Evolutionary conservation across 1,284 basidiomycete species (phyloP), one percentile per base, ranked within the genome.

Genomic region (Boletus smithii): DNA sequence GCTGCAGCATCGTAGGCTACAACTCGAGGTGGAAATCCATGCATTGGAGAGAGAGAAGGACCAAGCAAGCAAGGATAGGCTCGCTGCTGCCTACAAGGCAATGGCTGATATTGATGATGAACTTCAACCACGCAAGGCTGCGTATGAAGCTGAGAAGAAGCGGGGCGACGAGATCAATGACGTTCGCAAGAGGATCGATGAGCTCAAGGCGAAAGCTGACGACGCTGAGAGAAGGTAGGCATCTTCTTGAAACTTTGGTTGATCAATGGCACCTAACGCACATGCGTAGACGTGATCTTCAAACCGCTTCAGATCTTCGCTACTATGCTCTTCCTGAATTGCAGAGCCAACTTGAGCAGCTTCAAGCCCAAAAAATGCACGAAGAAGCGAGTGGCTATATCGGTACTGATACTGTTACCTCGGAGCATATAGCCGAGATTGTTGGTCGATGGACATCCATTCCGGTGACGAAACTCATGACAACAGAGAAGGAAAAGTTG

Each of bases 41-140:
- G 97, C 95, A 8, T 75, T 98, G 42, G 89, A 97, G 69, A 80
- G 92, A 53, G 91, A 95, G 66, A 97, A 95, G 71, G 95, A 99
- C 57, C 71, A 83, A 10, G 88, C 88, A 3, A 93, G 90, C 60
- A 93, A 93, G 69, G 91, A 94, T 56, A 83, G 92, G 31, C 78
- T 98, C n/a, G 77, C 78, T 34, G 61, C 73, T 14, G 89, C 91
- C 18, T 81, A 81, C 57, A 93, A 90, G 68, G 80, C 85, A 11
- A 86, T 97, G 55, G 83, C 90, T 5, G 82, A 88, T 43, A 81
- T 97, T 43, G 91, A 97, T 31, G 95, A 98, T 55, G 73, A 94
- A 61, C 80, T 99, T n/a, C 78, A 78, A 31, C 95, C 97, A 0
- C 81, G 97, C 59, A 85, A 88, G 62, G 86, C 89, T 18, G 84